A percentile compares a stretch with the other conserved stretches of the same genome.
Conservation (phyloP, 1,139 yeast genomes). For the Protomyces gravidus region DNA sequence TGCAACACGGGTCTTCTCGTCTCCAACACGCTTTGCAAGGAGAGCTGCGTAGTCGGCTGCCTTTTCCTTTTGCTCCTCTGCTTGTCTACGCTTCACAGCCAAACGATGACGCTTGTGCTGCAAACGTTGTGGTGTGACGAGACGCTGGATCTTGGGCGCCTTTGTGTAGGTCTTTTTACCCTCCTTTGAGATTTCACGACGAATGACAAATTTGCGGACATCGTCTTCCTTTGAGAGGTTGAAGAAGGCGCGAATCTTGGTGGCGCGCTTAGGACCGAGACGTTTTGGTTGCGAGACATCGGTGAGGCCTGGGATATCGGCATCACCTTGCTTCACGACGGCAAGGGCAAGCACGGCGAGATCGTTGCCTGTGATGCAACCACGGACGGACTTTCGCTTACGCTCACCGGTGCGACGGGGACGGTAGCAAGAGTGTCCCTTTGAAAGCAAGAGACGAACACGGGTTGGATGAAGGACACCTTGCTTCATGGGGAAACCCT, state of each 20-base stretch:
- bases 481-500: conserved; percentile 99
- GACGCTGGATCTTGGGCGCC: conserved; percentile 99
- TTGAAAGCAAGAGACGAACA: conserved; percentile 89
- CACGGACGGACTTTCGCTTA: conserved; percentile 99
- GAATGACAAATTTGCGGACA: conserved; percentile 90
- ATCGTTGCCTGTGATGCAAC: conserved; percentile 97
- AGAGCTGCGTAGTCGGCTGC: conserved; percentile 99
- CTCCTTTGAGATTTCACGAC: conserved; percentile 90
- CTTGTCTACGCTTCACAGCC: conserved; percentile 90
- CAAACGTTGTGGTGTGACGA: conserved; percentile 97
- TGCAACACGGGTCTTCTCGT: conserved; percentile 57
- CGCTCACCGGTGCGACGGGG: conserved; percentile 99
- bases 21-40: conserved; percentile 96
- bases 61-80: conserved; percentile 99
- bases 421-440: conserved; percentile 99
- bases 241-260: conserved; percentile 98
- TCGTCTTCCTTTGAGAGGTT: conserved; percentile 98
- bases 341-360: conserved; percentile 91
- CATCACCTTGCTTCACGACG: conserved; percentile 95
- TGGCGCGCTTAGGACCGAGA: conserved; percentile 99
- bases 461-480: conserved; percentile 96
- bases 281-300: conserved; percentile 94
- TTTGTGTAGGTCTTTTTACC: conserved; percentile 82
- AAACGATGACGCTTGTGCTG: conserved; percentile 98
- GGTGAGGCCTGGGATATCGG: conserved; percentile 93